Base-by-base conservation (phyloP, 2,329 filamentous ascomycete species). In the Dryadomyces sulphureus region DNA sequence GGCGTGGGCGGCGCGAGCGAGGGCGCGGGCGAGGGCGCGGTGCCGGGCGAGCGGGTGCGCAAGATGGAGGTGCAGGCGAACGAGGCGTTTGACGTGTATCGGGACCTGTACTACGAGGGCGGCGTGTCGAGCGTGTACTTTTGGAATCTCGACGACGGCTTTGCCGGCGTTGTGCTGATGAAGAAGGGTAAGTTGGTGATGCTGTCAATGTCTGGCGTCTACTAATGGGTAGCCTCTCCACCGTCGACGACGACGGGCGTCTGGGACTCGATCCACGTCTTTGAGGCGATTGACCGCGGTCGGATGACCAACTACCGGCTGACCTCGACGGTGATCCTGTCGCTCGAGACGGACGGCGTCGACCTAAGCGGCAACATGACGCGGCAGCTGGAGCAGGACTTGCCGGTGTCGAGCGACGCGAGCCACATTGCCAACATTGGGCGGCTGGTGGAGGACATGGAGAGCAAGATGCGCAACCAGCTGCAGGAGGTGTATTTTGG, bases 401-500 rank as follows among this genome's bases (percentile, higher is more conserved):
- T 94, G 60, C 78, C 85, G 8, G 85, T 95, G 34, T 30, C 32
- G 36, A 83, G 81, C 57, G 90, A 96, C 64, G 82, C 84, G 55
- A 87, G 84, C 62, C 92, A 98, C 69, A 92, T 98, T 56, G 85
- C 84, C 56, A 98, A 98, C 65, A 86, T 96, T 50, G 92, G 92
- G 48, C 75, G 81, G 53, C 73, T 98, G 60, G 89, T 98, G 45
- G 92, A 98, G 71, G 92, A 98, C 64, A 96, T 98, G 92, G 92
- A 98, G 69, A 78, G 95, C 62, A 94, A 95, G 74, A 96, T 98
- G 92, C 79, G 92, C 54, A 98, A 98, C 65, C 65, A 96, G 64
- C 69, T 98, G 62, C 90, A 98, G 71, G 92, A 98, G 66, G 92
- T 98, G 43, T 98, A 98, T 68, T 98, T 98, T 66, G 92, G 92